Percentiles rank a stretch among this genome's conserved stretches.
Evolutionary conservation across 345 rosid species (phyloP).

Genomic region (Bruguiera gymnorhiza): DNA sequence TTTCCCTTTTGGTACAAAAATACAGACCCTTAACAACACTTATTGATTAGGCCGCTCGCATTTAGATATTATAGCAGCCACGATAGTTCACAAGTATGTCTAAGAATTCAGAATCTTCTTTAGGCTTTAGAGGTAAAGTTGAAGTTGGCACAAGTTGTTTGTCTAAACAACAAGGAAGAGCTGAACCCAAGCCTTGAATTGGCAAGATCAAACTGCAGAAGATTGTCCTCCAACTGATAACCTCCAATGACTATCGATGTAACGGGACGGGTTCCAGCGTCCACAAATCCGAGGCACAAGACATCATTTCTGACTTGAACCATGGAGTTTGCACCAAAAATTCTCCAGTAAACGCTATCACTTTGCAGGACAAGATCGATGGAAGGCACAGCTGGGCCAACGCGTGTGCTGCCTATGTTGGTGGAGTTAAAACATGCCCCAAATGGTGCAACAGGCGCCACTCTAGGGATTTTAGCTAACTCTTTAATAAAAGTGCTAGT

Average conservation of each 20-base stretch:
- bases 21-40: too few species aligned
- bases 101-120: neutral
- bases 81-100: too few species aligned
- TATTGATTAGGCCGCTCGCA: too few species aligned
- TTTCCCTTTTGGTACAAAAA: too few species aligned
- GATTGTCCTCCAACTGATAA: neutral
- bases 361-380: slow-evolving; percentile 7
- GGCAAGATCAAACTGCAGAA: neutral
- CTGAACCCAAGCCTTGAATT: neutral
- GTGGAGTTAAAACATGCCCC: neutral
- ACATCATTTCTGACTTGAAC: neutral
- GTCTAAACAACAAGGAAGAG: neutral
- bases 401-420: neutral
- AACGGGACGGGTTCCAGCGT: neutral
- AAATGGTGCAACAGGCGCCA: neutral
- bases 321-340: slow-evolving; percentile 8
- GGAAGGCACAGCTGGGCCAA: slow-evolving; percentile 1
- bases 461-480: neutral
- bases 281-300: neutral
- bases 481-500: neutral
- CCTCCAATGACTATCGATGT: neutral
- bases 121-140: neutral
- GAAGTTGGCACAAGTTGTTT: neutral
- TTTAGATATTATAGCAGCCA: too few species aligned
- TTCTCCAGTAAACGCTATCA: neutral